These are phyloP conservation scores for Antonospora locustae DNA, from an alignment of 371 early-diverging fungal species.

Conservation along the genomic window DNA sequence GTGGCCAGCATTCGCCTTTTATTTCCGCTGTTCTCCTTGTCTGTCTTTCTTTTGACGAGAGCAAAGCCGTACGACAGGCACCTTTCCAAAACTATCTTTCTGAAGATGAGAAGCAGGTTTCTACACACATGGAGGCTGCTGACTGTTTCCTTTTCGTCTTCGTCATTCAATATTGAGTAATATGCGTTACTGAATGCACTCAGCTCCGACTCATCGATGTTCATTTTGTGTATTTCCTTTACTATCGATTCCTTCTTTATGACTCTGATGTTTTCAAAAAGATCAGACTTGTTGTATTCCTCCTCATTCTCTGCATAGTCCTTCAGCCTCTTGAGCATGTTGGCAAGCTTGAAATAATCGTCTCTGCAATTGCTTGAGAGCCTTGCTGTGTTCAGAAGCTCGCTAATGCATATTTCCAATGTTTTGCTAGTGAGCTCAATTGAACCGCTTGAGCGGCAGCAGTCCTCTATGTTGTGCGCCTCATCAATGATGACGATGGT, in stretches of 20 bases:
- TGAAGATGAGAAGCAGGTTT: constrained; percentile 25
- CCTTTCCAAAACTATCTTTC: constrained; percentile 9
- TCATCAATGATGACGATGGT: constrained; percentile 73
- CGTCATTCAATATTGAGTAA: constrained; percentile 12
- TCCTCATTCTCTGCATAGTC: constrained; percentile 2
- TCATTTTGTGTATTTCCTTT: not conserved
- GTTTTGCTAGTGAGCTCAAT: constrained; percentile 52
- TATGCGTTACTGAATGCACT: too few relatives aligned
- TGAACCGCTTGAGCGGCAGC: constrained; percentile 56
- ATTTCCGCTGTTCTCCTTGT: not conserved
- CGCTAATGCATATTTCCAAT: constrained; percentile 35
- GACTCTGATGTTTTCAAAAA: too few relatives aligned
- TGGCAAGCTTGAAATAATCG: not conserved
- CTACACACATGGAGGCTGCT: constrained; percentile 12
- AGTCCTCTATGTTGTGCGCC: constrained; percentile 58
- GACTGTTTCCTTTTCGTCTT: constrained; percentile 31
- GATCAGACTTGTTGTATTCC: not conserved
- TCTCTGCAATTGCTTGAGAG: not conserved
- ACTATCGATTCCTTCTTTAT: too few relatives aligned
- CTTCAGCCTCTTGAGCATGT: constrained; percentile 19
- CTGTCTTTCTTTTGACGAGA: constrained; percentile 7
- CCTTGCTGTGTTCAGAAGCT: constrained; percentile 16
- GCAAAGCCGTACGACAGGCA: constrained; percentile 24
- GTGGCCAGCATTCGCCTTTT: too few relatives aligned
- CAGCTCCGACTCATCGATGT: too few relatives aligned